Evolutionary conservation across 2,329 filamentous ascomycete genomes (phyloP).

Genomic region (Malbranchea zuffiana): DNA sequence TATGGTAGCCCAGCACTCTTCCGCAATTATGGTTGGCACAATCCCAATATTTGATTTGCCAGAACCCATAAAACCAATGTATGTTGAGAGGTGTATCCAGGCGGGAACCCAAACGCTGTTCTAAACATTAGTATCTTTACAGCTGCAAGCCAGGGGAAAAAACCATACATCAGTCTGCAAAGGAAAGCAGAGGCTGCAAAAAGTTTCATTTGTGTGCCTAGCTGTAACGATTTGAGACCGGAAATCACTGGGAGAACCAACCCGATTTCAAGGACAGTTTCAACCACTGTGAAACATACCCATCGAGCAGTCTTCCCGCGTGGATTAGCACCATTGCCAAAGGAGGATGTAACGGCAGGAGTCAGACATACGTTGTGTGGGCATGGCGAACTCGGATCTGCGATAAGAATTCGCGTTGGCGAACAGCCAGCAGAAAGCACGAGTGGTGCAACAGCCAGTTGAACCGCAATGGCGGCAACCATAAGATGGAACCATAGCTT

Average conservation of each 20-base stretch:
- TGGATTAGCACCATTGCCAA: neutral
- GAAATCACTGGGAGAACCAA: conserved; percentile 1
- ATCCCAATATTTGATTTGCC: conserved; percentile 2
- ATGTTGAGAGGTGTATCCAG: conserved; percentile 4
- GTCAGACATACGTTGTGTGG: neutral
- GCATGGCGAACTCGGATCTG: neutral
- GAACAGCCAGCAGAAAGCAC: conserved; percentile 3
- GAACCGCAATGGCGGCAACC: neutral
- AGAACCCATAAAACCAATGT: neutral
- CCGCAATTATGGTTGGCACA: conserved; percentile 4
- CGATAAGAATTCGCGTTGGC: neutral
- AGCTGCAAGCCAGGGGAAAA: neutral
- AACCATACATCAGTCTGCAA: conserved; percentile 3
- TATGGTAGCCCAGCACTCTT: conserved; percentile 7
- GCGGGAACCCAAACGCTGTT: conserved; percentile 2
- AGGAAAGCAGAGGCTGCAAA: conserved; percentile 5
- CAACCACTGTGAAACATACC: conserved; percentile 6
- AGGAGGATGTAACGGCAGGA: neutral
- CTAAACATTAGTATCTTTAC: neutral
- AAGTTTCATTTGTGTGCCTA: neutral
- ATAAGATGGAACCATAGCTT: conserved; percentile 1
- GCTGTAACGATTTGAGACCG: neutral
- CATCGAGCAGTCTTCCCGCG: conserved; percentile 2
- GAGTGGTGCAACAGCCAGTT: neutral
- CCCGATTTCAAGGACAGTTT: conserved; percentile 3